A percentile compares a stretch with the other conserved stretches of the same genome.
Conservation (phyloP, 1,139 yeast species). For the Candida glucosophila region DNA sequence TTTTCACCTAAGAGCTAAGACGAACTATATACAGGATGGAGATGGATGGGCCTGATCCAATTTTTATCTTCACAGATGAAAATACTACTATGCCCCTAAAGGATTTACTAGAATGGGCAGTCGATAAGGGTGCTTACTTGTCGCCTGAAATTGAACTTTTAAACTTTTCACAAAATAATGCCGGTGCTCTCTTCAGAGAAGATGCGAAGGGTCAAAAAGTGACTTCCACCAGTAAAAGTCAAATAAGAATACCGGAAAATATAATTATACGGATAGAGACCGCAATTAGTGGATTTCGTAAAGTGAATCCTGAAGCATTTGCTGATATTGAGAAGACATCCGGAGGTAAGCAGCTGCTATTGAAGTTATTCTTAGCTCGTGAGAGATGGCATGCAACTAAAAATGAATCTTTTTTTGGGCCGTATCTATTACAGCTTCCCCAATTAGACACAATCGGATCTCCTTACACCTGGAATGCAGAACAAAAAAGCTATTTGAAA, state of each 20-base stretch:
- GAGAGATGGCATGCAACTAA: conserved; percentile 13
- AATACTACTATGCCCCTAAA: conserved; percentile 3
- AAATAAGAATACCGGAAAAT: conserved; percentile 27
- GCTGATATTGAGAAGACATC: conserved; percentile 12
- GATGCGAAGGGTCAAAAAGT: conserved; percentile 4
- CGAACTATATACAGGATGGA: too few relatives aligned
- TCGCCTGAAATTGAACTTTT: conserved; percentile 15
- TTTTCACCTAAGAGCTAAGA: too few relatives aligned
- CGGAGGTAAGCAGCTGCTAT: conserved; percentile 30
- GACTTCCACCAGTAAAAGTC: too few relatives aligned
- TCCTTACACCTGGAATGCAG: conserved; percentile 56
- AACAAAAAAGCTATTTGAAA: conserved; percentile 40
- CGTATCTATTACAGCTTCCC: conserved; percentile 60
- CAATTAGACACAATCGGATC: conserved; percentile 36
- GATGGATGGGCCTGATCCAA: too few relatives aligned
- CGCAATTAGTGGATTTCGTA: conserved; percentile 35
- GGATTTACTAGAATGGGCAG: conserved; percentile 42
- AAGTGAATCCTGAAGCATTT: conserved; percentile 9
- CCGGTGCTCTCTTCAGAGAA: conserved; percentile 30
- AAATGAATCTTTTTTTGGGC: conserved; percentile 20
- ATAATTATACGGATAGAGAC: conserved; percentile 31
- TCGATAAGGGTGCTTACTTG: conserved; percentile 36
- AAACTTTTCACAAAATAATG: conserved; percentile 18
- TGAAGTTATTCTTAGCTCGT: conserved; percentile 40
- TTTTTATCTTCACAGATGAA: too few relatives aligned